Percentiles rank a stretch among this genome's conserved stretches.
Conservation (phyloP, 2,329 filamentous ascomycete species). For the Arthrobotrys iridis region DNA sequence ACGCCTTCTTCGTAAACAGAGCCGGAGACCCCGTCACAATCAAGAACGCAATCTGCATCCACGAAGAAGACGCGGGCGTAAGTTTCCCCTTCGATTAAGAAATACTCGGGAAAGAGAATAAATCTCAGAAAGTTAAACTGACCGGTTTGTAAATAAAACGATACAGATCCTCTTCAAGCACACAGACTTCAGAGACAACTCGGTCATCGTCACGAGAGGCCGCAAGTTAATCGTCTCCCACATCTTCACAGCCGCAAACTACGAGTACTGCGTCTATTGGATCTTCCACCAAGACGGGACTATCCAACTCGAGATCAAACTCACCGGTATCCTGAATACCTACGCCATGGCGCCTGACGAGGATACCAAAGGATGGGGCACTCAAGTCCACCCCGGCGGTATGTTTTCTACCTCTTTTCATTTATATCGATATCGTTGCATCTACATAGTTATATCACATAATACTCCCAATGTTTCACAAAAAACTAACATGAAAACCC, state of each 20-base stretch:
- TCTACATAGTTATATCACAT: too few species aligned
- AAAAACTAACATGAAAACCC: conserved; percentile 63
- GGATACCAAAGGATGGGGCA: conserved; percentile 86
- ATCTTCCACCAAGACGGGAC: conserved; percentile 92
- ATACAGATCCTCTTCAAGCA: conserved; percentile 84
- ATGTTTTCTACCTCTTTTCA: conserved; percentile 7
- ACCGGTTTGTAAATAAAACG: background rate
- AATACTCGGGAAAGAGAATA: too few species aligned
- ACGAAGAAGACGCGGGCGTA: conserved; percentile 84
- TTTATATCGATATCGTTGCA: background rate
- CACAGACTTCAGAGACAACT: conserved; percentile 91
- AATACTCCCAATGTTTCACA: background rate
- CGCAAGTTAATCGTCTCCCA: conserved; percentile 88
- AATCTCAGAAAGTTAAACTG: background rate
- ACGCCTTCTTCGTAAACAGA: conserved; percentile 82
- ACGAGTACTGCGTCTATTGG: conserved; percentile 91
- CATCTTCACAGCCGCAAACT: conserved; percentile 94
- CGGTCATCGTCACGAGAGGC: conserved; percentile 83
- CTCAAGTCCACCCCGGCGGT: conserved; percentile 79
- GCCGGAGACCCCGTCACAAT: conserved; percentile 79
- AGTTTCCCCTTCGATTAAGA: background rate
- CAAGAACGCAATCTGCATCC: conserved; percentile 94
- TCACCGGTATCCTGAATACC: conserved; percentile 92
- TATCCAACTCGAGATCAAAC: conserved; percentile 88
- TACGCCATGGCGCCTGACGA: conserved; percentile 83